phyloP scores from a whole-genome alignment of 768 basidiomycete genomes.

The Asterophora parasitica region DNA sequence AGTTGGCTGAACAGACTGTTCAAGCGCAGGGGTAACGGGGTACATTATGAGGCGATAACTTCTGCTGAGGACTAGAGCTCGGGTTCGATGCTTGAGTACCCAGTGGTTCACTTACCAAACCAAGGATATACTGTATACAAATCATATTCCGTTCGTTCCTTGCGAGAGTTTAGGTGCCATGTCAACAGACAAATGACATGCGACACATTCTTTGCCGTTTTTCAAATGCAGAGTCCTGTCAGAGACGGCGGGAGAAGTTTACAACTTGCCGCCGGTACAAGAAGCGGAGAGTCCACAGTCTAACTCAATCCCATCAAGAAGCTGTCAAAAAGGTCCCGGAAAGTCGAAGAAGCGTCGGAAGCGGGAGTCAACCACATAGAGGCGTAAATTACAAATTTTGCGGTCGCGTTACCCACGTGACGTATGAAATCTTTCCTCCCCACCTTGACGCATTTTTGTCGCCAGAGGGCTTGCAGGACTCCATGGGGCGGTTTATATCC shows the following conservation, averaged over 20 bases:
- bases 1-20: constrained; percentile 52
- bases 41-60: constrained; percentile 25
- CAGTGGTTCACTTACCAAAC: too few relatives aligned
- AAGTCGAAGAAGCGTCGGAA: too few relatives aligned
- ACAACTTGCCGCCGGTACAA: too few relatives aligned
- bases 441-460: constrained; percentile 12
- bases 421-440: constrained; percentile 21
- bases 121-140: too few relatives aligned
- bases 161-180: background rate
- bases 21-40: constrained; percentile 27
- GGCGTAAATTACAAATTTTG: too few relatives aligned
- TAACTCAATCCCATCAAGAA: too few relatives aligned
- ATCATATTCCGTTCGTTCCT: background rate
- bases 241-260: too few relatives aligned
- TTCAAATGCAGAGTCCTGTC: too few relatives aligned
- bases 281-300: too few relatives aligned
- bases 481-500: constrained; percentile 4
- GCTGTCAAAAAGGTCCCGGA: too few relatives aligned
- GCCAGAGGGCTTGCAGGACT: constrained; percentile 8
- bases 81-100: background rate
- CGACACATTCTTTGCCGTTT: background rate
- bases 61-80: constrained; percentile 12
- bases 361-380: too few relatives aligned
- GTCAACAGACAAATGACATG: background rate
- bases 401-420: constrained; percentile 9